Percentiles rank a stretch among this genome's conserved stretches.
Conservation (phyloP, 176 grass and related monocot species). For the bread wheat (Triticum aestivum) region DNA sequence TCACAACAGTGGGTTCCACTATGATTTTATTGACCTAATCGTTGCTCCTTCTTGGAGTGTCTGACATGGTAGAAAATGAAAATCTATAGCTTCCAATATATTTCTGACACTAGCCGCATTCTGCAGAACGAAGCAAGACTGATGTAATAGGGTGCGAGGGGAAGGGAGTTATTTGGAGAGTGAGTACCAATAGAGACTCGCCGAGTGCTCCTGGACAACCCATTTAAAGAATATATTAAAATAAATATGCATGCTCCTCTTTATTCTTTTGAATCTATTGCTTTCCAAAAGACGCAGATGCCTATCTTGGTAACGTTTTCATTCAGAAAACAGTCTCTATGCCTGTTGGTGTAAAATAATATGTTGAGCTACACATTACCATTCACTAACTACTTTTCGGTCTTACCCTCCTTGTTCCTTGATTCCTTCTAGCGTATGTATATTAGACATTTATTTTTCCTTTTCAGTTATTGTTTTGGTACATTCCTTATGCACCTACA, state of each 20-base stretch:
- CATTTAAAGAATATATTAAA: conserved; percentile 2
- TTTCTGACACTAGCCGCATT: background rate
- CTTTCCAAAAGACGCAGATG: conserved; percentile 11
- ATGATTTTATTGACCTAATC: conserved; percentile 6
- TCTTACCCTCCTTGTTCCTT: conserved; percentile 30
- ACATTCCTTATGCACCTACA: conserved; percentile 28
- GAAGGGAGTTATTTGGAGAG: background rate
- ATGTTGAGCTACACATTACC: conserved; percentile 11
- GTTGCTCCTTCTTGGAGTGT: background rate
- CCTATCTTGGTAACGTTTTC: background rate
- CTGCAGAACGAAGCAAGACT: background rate
- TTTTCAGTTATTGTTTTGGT: background rate
- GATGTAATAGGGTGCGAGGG: background rate
- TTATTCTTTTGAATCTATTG: conserved; percentile 5
- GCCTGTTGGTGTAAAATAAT: conserved; percentile 9
- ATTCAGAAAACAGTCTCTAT: conserved; percentile 15
- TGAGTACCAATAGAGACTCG: conserved; percentile 4
- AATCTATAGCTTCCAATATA: background rate
- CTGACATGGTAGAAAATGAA: background rate
- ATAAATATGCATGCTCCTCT: background rate
- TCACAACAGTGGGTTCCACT: background rate
- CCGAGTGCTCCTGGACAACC: background rate
- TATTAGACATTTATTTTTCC: conserved; percentile 4
- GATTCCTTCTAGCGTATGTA: conserved; percentile 33
- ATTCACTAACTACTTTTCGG: background rate